Percentiles rank a stretch among this genome's conserved stretches.
These are phyloP conservation scores for Talaromyces trachyspermus DNA, from an alignment of 495 filamentous ascomycete genomes.

Conservation along the genomic window DNA sequence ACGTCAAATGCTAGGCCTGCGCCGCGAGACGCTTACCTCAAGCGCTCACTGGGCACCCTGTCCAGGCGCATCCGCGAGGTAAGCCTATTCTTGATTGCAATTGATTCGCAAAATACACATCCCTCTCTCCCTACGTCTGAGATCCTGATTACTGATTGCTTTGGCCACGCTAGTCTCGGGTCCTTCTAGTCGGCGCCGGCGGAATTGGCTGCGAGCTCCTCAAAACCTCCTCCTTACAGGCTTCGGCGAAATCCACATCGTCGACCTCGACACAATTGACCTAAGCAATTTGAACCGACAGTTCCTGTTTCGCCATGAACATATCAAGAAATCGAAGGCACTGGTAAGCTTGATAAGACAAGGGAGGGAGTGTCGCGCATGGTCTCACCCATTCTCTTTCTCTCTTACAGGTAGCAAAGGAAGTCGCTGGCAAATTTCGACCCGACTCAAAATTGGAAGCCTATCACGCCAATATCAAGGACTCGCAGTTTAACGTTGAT, in stretches of 20 bases:
- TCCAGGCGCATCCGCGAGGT: slow-evolving; percentile 62
- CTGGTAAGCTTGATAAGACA: slow-evolving; percentile 50
- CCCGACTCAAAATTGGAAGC: slow-evolving; percentile 82
- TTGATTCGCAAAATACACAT: not conserved
- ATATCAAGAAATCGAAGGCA: slow-evolving; percentile 97
- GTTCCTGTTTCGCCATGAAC: slow-evolving; percentile 93
- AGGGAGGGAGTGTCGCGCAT: not conserved
- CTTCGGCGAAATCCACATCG: slow-evolving; percentile 90
- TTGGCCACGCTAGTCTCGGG: slow-evolving; percentile 56
- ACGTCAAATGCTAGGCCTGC: not conserved
- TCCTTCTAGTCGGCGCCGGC: slow-evolving; percentile 91
- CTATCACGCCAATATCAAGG: slow-evolving; percentile 94
- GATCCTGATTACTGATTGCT: not conserved
- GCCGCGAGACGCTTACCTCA: slow-evolving; percentile 48
- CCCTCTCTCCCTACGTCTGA: not conserved
- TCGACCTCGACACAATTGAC: slow-evolving; percentile 98
- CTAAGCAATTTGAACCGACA: slow-evolving; percentile 96
- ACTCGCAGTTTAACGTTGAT: slow-evolving; percentile 77
- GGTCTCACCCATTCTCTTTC: no score
- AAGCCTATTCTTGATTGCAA: slow-evolving; percentile 9
- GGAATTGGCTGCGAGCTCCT: slow-evolving; percentile 97
- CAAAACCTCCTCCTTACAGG: slow-evolving; percentile 93
- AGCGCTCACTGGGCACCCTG: slow-evolving; percentile 58
- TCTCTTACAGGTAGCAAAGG: slow-evolving; percentile 81
- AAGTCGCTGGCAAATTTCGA: slow-evolving; percentile 86